These are phyloP conservation scores for Pythium rishiriense DNA, from an alignment of 352 stramenopile species.

Conservation along the genomic window DNA sequence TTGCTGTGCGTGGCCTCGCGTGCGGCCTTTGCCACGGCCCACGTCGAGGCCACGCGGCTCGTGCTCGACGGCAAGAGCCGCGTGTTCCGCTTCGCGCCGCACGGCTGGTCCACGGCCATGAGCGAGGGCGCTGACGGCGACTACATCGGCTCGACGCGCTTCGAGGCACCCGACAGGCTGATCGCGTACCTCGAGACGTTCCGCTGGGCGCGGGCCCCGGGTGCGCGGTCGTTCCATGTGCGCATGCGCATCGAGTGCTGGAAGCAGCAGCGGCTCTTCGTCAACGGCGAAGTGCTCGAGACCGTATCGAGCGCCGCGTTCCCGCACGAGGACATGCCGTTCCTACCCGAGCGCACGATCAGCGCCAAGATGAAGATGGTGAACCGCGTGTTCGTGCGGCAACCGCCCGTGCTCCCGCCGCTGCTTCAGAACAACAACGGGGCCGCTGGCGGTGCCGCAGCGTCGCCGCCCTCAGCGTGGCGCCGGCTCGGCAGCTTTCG, in stretches of 20 bases:
- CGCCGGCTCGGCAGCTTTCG: slow-evolving; percentile 18
- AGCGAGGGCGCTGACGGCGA: slow-evolving; percentile 38
- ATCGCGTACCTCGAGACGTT: slow-evolving; percentile 58
- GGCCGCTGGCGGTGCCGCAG: neutral
- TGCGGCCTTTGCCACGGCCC: slow-evolving; percentile 30
- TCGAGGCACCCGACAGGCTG: slow-evolving; percentile 41
- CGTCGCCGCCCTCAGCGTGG: slow-evolving; percentile 6
- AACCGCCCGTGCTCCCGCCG: slow-evolving; percentile 1
- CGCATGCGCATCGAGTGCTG: slow-evolving; percentile 47
- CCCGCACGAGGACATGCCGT: slow-evolving; percentile 40
- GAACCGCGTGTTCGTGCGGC: slow-evolving; percentile 13
- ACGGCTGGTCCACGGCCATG: slow-evolving; percentile 45
- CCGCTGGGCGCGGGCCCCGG: slow-evolving; percentile 23
- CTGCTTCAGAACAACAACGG: neutral
- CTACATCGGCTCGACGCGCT: slow-evolving; percentile 61
- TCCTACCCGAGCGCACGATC: slow-evolving; percentile 51
- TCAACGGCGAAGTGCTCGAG: slow-evolving; percentile 51
- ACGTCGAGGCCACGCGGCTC: slow-evolving; percentile 41
- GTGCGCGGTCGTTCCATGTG: slow-evolving; percentile 38
- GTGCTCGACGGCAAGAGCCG: slow-evolving; percentile 62
- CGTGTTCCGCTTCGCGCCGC: slow-evolving; percentile 57
- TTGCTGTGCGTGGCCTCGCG: slow-evolving; percentile 39
- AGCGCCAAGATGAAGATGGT: slow-evolving; percentile 36
- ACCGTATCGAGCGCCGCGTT: slow-evolving; percentile 27
- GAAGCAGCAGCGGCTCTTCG: slow-evolving; percentile 37